Percentiles rank a stretch among this genome's conserved stretches.
phyloP scores from a whole-genome alignment of 2,329 filamentous ascomycete species.

The Phaeosphaeriaceae sp. region DNA sequence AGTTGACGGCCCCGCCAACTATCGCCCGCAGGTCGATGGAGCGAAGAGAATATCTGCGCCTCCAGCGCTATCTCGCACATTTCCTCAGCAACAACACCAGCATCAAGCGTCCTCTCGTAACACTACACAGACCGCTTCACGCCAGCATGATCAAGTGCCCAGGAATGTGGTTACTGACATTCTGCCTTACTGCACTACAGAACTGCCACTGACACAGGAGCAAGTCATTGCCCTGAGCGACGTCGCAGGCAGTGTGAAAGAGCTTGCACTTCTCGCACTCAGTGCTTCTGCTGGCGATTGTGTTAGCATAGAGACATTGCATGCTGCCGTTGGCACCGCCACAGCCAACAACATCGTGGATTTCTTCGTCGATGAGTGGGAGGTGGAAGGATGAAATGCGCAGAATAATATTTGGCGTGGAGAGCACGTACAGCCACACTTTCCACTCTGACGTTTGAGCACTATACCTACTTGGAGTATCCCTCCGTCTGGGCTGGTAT shows the following conservation, averaged over 20 bases:
- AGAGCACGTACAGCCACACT: background rate
- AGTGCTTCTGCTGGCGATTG: slow-evolving; percentile 23
- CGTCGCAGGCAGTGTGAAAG: slow-evolving; percentile 38
- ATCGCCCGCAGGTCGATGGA: background rate
- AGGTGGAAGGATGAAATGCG: slow-evolving; percentile 15
- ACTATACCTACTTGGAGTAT: background rate
- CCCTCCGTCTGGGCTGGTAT: background rate
- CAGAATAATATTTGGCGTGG: too few relatives aligned
- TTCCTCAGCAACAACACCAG: slow-evolving; percentile 1
- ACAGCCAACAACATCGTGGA: slow-evolving; percentile 30
- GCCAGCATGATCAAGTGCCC: background rate
- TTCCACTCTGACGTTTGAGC: background rate
- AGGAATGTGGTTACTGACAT: slow-evolving; percentile 26
- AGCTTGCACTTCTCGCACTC: slow-evolving; percentile 39
- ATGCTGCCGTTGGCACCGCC: slow-evolving; percentile 28
- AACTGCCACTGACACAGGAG: slow-evolving; percentile 23
- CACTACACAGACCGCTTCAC: background rate
- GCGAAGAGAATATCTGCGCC: background rate
- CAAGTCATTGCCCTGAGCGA: slow-evolving; percentile 43
- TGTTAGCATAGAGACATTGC: slow-evolving; percentile 18
- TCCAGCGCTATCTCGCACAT: background rate
- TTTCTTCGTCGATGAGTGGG: slow-evolving; percentile 45
- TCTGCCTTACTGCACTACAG: slow-evolving; percentile 40
- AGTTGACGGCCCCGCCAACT: slow-evolving; percentile 15
- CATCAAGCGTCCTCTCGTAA: background rate